These are phyloP conservation scores for Wallacemonas rigidus DNA, from an alignment of 208 protist genomes.

Conservation along the genomic window DNA sequence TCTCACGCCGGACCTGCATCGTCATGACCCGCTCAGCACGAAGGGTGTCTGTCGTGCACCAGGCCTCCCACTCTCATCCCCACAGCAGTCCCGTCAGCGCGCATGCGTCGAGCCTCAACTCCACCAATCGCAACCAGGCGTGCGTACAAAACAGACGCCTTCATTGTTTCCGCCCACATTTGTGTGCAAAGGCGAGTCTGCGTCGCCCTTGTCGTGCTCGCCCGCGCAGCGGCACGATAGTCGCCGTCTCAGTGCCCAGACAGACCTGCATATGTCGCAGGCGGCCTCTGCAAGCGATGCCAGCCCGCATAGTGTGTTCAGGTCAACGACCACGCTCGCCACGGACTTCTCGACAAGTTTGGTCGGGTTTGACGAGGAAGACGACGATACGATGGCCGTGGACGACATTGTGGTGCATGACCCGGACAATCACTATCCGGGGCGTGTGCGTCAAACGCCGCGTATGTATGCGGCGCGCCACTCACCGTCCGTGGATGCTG, in stretches of 20 bases:
- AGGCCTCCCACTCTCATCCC: neutral
- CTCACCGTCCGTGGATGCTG: slow-evolving; percentile 4
- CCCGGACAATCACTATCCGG: neutral
- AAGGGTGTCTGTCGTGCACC: neutral
- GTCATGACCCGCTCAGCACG: neutral
- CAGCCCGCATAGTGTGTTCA: slow-evolving; percentile 7
- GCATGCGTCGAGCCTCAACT: neutral
- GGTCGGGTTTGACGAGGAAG: slow-evolving; percentile 21
- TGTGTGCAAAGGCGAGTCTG: neutral
- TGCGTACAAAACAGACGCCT: no score
- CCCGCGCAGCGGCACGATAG: neutral
- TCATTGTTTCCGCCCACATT: neutral
- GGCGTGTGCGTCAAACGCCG: neutral
- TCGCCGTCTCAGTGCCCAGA: neutral
- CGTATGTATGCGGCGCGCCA: neutral
- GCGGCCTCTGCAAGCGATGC: neutral
- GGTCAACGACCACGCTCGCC: slow-evolving; percentile 8
- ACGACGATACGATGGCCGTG: slow-evolving; percentile 12
- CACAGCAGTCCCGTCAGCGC: neutral
- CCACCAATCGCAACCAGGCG: neutral
- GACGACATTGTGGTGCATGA: neutral
- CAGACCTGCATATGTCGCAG: neutral
- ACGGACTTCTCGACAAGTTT: slow-evolving; percentile 34
- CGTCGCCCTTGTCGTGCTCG: neutral
- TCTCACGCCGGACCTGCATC: neutral